These are phyloP conservation scores for Fraxinus greggii DNA, from an alignment of 305 asterid genomes.

Conservation along the genomic window DNA sequence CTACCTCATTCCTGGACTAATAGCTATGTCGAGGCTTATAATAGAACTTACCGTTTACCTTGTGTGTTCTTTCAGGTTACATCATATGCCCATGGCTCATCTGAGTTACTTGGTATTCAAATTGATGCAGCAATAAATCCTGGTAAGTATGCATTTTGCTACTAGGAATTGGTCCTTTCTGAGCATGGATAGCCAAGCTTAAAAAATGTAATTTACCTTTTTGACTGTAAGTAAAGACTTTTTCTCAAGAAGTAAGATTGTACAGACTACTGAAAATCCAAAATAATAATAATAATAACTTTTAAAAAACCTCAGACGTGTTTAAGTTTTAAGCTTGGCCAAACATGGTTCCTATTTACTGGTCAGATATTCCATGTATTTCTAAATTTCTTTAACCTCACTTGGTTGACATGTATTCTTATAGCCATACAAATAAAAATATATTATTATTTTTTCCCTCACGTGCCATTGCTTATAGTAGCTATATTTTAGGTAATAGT, in stretches of 20 bases:
- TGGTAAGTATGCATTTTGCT: constrained; percentile 44
- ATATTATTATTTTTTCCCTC: not conserved
- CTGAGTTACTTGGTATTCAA: constrained; percentile 96
- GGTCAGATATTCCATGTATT: constrained; percentile 17
- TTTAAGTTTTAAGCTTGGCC: not conserved
- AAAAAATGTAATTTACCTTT: not conserved
- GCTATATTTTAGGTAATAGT: constrained; percentile 71
- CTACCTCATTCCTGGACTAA: constrained; percentile 16
- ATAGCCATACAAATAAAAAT: not conserved
- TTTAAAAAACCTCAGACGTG: not conserved
- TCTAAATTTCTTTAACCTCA: constrained; percentile 9
- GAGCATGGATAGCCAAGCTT: not conserved
- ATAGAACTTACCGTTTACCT: constrained; percentile 12
- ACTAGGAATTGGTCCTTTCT: constrained; percentile 20
- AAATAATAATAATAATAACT: not conserved
- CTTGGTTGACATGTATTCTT: not conserved
- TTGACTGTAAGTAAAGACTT: not conserved
- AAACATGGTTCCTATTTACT: not conserved
- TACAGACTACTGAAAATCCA: not conserved
- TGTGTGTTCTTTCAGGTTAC: constrained; percentile 64
- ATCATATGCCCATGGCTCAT: constrained; percentile 97
- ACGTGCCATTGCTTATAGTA: constrained; percentile 28
- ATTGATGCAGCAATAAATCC: constrained; percentile 99
- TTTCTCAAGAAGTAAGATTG: not conserved
- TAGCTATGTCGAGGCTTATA: constrained; percentile 11